Evolutionary conservation across 768 basidiomycete species (phyloP), one percentile per base, ranked within the genome.

Genomic region (Pleurotus giganteus): DNA sequence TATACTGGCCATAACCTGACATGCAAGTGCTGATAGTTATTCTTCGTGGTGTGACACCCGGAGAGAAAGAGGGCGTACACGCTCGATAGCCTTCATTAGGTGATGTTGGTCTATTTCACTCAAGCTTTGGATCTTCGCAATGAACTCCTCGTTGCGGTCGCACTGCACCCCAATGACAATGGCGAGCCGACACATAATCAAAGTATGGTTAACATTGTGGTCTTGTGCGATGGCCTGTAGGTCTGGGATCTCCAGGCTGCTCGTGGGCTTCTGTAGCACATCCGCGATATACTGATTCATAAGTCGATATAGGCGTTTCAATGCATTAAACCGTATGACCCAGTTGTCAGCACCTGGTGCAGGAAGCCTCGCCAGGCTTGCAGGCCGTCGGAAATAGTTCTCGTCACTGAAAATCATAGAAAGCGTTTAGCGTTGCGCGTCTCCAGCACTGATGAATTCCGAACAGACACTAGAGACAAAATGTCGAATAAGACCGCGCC

Each of bases 61-160:
- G 27, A 32, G 21, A n/a, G 15, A 21, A 42, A 51, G 36, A 28
- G 11, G 32, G 68, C 80, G 51, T 56, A 91, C 94, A 78, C 91
- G 89, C 69, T 97, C 94, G 56, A 97, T 96, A 36, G 91, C 89
- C 69, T 82, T 88, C 95, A 97, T 98, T 51, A 97, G 73, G 64
- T 84, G 78, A 66, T 93, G 90, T 71, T 97, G 94, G 64, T 94
- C 86, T 15, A 72, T 78, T 69, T 96, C 89, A 57, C 82, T 87
- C 58, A 97, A 69, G 2, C 81, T 79, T 63, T 95, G 94, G 31
- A 98, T 98, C 71, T 84, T 89, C 66, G 84, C 86, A 57, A 98
- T 94, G 60, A 95, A 88, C 58, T 86, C 83, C 72, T 92, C 85
- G 64, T 95, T 95, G 67, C 82, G 82, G 66, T 90, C 88, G 64